Conservation (phyloP, 225 moss, liverwort and hornwort species). For the Rhytidiadelphus loreus region DNA sequence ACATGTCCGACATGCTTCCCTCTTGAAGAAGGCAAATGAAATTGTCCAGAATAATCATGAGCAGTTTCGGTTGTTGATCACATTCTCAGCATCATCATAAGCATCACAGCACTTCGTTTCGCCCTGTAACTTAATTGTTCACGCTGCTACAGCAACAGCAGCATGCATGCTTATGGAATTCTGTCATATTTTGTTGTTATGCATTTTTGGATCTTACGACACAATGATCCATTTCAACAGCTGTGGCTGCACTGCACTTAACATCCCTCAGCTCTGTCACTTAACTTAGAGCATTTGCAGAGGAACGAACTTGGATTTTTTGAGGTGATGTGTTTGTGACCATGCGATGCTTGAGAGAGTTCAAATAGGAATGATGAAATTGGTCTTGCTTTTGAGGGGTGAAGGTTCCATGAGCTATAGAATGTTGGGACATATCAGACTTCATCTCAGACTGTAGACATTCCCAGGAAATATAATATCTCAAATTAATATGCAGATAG, state of each 20-base stretch:
- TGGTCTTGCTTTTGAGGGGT: background rate
- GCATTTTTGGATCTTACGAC: background rate
- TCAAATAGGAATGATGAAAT: background rate
- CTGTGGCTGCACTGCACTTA: background rate
- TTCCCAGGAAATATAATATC: too few relatives aligned
- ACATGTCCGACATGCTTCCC: background rate
- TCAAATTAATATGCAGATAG: background rate
- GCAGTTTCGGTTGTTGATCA: background rate
- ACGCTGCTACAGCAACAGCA: background rate
- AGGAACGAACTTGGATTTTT: background rate
- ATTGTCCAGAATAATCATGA: background rate
- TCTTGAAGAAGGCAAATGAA: background rate
- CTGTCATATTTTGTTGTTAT: background rate
- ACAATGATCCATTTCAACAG: background rate
- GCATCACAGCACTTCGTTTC: background rate
- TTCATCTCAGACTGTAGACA: background rate
- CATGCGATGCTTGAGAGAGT: background rate
- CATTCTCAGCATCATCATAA: background rate
- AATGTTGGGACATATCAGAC: background rate
- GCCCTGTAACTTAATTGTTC: background rate
- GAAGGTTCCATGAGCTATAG: background rate
- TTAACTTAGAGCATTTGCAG: background rate
- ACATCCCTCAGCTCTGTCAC: background rate
- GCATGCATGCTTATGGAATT: background rate
- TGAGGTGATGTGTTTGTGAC: background rate